Evolutionary conservation across 768 basidiomycete species (phyloP).

Genomic region (Boletus subparvulus): DNA sequence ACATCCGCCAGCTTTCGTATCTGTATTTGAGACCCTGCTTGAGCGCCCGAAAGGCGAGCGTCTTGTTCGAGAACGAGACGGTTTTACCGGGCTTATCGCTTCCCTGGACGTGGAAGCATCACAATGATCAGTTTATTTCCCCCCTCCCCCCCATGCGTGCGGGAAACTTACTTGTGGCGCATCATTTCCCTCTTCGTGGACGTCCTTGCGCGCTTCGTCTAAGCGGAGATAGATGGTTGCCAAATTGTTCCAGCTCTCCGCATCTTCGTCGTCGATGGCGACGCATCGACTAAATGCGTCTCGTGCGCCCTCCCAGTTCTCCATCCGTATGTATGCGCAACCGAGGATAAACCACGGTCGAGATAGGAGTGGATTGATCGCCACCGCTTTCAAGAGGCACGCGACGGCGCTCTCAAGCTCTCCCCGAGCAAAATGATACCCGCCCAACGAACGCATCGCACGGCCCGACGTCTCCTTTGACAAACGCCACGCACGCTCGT

Average conservation of each 20-base stretch:
- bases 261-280: conserved; percentile 91
- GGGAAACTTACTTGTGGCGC: conserved; percentile 22
- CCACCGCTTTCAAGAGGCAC: conserved; percentile 72
- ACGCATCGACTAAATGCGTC: conserved; percentile 87
- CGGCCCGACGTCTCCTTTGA: conserved; percentile 81
- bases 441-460: conserved; percentile 90
- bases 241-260: conserved; percentile 97
- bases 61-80: conserved; percentile 70
- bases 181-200: conserved; percentile 30
- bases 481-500: conserved; percentile 79
- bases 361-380: conserved; percentile 84
- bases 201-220: conserved; percentile 42
- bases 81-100: conserved; percentile 24
- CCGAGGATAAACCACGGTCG: conserved; percentile 98
- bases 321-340: conserved; percentile 78
- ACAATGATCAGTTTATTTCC: conserved; percentile 8
- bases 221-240: conserved; percentile 92
- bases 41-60: conserved; percentile 89
- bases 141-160: neutral
- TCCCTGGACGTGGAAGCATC: conserved; percentile 24
- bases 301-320: conserved; percentile 82
- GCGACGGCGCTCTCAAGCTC: conserved; percentile 62
- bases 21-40: conserved; percentile 82
- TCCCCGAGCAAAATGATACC: conserved; percentile 68
- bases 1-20: conserved; percentile 97